Evolutionary conservation across 192 early-diverging fungal species (phyloP).

Genomic region (Backusella sp.): DNA sequence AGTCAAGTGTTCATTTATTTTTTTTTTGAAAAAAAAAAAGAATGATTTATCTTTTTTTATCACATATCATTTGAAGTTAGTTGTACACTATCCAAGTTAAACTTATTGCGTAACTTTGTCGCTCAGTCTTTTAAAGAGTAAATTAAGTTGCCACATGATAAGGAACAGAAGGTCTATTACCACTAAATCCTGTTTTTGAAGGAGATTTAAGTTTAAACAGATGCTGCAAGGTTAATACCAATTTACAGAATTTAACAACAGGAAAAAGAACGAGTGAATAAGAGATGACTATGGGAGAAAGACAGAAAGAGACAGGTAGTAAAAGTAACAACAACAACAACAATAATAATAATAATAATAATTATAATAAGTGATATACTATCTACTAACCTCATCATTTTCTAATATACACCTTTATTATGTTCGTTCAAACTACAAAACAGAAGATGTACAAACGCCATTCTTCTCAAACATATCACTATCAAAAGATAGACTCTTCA

Average conservation of each 20-base stretch:
- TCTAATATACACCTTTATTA: not conserved
- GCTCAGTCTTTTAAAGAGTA: constrained; percentile 64
- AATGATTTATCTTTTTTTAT: no score
- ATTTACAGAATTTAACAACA: not conserved
- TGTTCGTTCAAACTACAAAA: not conserved
- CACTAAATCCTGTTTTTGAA: constrained; percentile 82
- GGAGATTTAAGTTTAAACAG: constrained; percentile 71
- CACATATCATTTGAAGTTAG: constrained; percentile 4
- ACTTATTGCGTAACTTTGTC: constrained; percentile 24
- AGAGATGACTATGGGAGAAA: not conserved
- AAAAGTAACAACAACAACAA: not conserved
- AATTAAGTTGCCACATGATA: constrained; percentile 66
- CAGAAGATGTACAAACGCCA: constrained; percentile 38
- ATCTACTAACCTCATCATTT: not conserved
- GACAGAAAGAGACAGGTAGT: not conserved
- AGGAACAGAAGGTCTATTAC: constrained; percentile 68
- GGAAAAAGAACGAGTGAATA: not conserved
- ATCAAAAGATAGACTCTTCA: constrained; percentile 68
- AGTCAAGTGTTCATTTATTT: not conserved
- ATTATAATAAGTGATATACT: not conserved
- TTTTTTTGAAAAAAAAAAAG: not conserved
- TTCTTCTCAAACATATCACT: constrained; percentile 77
- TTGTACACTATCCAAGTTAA: constrained; percentile 15
- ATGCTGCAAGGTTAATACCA: constrained; percentile 44
- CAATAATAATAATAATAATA: no score